These are phyloP conservation scores for Apiospora arundinis DNA, from an alignment of 2,329 filamentous ascomycete species.

Conservation along the genomic window DNA sequence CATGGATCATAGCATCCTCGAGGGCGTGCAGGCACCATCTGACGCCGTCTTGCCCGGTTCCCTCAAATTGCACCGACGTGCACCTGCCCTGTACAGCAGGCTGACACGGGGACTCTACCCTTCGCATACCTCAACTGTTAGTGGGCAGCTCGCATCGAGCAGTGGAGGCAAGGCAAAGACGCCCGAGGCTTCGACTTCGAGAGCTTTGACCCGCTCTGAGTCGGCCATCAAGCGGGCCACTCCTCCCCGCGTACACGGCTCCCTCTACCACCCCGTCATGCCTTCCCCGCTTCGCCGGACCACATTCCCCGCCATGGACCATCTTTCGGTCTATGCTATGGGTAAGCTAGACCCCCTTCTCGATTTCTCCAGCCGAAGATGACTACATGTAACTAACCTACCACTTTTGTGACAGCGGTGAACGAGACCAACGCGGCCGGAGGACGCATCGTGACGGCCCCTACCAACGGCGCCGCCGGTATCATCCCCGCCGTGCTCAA, in stretches of 20 bases:
- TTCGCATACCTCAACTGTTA: constrained; percentile 36
- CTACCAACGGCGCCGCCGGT: constrained; percentile 57
- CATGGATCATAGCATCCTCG: constrained; percentile 58
- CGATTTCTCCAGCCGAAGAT: background rate
- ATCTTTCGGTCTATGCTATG: constrained; percentile 57
- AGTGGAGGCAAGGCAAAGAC: constrained; percentile 19
- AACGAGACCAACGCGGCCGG: constrained; percentile 60
- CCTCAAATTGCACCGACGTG: constrained; percentile 53
- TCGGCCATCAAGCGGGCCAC: constrained; percentile 35
- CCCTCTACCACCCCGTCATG: constrained; percentile 52
- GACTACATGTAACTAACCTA: background rate
- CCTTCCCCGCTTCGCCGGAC: constrained; percentile 54
- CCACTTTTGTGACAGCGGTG: constrained; percentile 41
- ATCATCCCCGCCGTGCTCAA: constrained; percentile 59
- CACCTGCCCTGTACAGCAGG: constrained; percentile 51
- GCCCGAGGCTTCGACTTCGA: constrained; percentile 25
- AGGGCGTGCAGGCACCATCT: constrained; percentile 53
- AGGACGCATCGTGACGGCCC: constrained; percentile 57
- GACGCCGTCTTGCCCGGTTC: constrained; percentile 52
- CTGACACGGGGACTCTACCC: constrained; percentile 55
- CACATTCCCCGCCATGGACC: constrained; percentile 57
- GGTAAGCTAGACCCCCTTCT: background rate
- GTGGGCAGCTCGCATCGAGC: constrained; percentile 20
- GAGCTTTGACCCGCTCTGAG: constrained; percentile 30
- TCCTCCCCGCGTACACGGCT: constrained; percentile 51